phyloP scores from a whole-genome alignment of 495 filamentous ascomycete genomes.

The Xylaria nigripes region DNA sequence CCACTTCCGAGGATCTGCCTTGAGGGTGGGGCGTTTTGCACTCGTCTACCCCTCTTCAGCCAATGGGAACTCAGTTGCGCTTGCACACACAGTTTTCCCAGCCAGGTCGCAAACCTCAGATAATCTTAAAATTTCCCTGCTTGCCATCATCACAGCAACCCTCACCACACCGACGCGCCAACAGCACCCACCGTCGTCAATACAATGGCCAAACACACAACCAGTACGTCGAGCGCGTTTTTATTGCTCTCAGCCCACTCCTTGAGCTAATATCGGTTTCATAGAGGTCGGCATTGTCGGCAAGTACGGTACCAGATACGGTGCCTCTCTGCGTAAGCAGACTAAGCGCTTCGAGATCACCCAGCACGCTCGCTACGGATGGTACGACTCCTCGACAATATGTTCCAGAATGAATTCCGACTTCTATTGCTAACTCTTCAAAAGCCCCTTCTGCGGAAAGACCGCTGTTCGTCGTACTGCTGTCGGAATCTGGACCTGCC shows the following conservation, averaged over 20 bases:
- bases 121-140: conserved; percentile 12
- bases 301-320: conserved; percentile 54
- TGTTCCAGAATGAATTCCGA: neutral
- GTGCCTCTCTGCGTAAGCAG: conserved; percentile 99
- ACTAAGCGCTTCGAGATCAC: conserved; percentile 99
- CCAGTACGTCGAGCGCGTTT: neutral
- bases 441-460: conserved; percentile 82
- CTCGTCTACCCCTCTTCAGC: conserved; percentile 4
- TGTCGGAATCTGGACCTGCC: conserved; percentile 96
- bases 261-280: conserved; percentile 1
- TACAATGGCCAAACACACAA: conserved; percentile 11
- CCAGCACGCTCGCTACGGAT: conserved; percentile 89
- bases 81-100: conserved; percentile 9
- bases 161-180: conserved; percentile 4
- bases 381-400: conserved; percentile 50
- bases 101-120: conserved; percentile 5
- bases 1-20: conserved; percentile 3
- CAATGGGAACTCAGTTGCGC: neutral
- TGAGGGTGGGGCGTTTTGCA: neutral
- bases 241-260: neutral
- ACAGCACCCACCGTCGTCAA: conserved; percentile 9
- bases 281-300: conserved; percentile 23
- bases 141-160: conserved; percentile 7
- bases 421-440: neutral
- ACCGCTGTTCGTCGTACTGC: conserved; percentile 83